Evolutionary conservation across 2,329 filamentous ascomycete genomes (phyloP), one percentile per base, ranked within the genome.

Genomic region (Colletotrichum zoysiae): DNA sequence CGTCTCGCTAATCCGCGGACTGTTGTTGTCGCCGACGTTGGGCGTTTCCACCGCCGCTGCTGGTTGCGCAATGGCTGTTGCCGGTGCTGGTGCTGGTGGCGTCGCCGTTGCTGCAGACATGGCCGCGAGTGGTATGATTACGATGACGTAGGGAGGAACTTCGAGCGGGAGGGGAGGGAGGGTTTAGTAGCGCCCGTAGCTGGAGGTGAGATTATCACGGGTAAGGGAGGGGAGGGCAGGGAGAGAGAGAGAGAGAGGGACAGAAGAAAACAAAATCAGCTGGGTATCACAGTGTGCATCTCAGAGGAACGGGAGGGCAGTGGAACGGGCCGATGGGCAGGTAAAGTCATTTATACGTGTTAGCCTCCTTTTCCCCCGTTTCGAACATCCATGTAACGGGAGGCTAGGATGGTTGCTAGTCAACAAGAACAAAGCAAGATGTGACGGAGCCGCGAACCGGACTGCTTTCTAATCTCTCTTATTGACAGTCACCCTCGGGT

Each of bases 371-470:
- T 55, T 40, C 14, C 42, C 16, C 46, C 20, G 18, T 55, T 53
- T 46, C 18, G 11, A 40, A 8, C 14, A 63, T 44, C 38, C 26
- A 12, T 55, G 38, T 30, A 12, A 23, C 26, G 6, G 48, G 38
- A 30, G 26, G 42, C 40, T 9, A 51, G 61, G 42, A 23, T 44
- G 8, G 23, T 38, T 38, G 5, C 67, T 50, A 60, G 67, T 58
- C 33, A 38, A 57, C 35, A 38, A 65, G 8, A 20, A 44, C 42
- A 44, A 44, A 44, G 35, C 59, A 57, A 56, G 40, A 68, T 68
- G 23, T 63, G 68, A 71, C 51, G 58, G 58, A 63, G 58, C 64
- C 65, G 68, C 65, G 67, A 68, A 71, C 64, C 58, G 65, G 51
- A 44, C 62, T 70, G 64, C 57, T 70, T 67, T 50, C 63, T 60